phyloP scores from a whole-genome alignment of 1,139 yeast species.

The Zygoascus meyerae region DNA sequence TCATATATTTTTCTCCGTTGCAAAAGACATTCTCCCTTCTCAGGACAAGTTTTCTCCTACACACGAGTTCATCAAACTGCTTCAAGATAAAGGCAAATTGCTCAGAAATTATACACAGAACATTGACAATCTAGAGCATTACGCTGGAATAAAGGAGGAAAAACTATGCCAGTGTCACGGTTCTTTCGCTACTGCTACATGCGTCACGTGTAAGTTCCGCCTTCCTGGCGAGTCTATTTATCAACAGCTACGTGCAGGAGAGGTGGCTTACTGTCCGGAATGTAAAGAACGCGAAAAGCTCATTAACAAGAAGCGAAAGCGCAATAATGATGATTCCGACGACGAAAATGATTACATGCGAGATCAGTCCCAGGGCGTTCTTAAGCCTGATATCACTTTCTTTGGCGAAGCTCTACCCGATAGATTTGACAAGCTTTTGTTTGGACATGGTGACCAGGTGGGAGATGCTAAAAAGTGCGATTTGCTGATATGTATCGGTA shows the following conservation, averaged over 20 bases:
- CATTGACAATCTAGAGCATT: constrained; percentile 83
- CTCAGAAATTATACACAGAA: constrained; percentile 90
- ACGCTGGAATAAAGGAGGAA: constrained; percentile 68
- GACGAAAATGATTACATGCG: constrained; percentile 22
- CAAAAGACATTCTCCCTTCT: constrained; percentile 76
- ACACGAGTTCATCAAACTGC: constrained; percentile 70
- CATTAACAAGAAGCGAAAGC: constrained; percentile 12
- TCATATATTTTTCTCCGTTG: constrained; percentile 75
- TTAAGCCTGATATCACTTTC: constrained; percentile 93
- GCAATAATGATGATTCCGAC: constrained; percentile 17
- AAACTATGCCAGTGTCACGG: constrained; percentile 93
- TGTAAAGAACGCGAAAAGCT: constrained; percentile 18
- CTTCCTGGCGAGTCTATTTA: constrained; percentile 65
- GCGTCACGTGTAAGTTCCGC: constrained; percentile 68
- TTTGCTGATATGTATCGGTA: constrained; percentile 79
- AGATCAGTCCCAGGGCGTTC: constrained; percentile 54
- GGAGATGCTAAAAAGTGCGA: constrained; percentile 60
- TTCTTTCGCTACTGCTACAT: constrained; percentile 86
- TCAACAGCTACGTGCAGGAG: constrained; percentile 52
- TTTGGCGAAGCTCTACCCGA: constrained; percentile 85
- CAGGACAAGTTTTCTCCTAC: constrained; percentile 62
- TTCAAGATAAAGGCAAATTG: constrained; percentile 74
- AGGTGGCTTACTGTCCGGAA: constrained; percentile 76
- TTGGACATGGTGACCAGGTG: constrained; percentile 19
- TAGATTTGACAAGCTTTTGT: constrained; percentile 52